Base-by-base conservation (phyloP, 2,329 filamentous ascomycete species). In the Chlorencoelia australis region DNA sequence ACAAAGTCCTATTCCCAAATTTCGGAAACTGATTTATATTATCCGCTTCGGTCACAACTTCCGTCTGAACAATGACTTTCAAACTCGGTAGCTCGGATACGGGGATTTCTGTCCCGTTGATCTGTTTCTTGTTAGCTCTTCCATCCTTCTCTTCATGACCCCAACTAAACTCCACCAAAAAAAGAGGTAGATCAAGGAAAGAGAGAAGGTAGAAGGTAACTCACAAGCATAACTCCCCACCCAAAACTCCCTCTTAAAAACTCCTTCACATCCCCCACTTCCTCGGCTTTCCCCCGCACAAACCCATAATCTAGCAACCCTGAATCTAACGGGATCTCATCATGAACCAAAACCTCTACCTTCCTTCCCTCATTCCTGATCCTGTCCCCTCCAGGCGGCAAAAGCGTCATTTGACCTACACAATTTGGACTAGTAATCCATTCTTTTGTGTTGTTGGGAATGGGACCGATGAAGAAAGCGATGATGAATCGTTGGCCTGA, bases 201-300 rank as follows among this genome's bases (percentile, higher is more conserved):
- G 13, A 29, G 3, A 19, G 17, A 17, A 26, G 31, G n/a, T 18
- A 30, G 14, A 30, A 14, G 10, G 11, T 15, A 36, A 40, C 45
- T 40, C 31, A 54, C 53, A 42, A 45, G 47, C 15, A 53, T 48
- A 11, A 52, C 47, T 21, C 43, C 41, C 51, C 52, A 55, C 9
- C 46, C 30, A 24, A 56, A 32, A 29, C 46, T 44, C 13, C 35
- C 21, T 31, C 41, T 46, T 33, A 56, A 33, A 15, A 37, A 52
- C 14, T 39, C 18, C 16, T 27, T 39, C 10, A 47, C 44, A 7
- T 24, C 39, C 3, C 29, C 11, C 4, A 42, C 35, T 37, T 52
- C 38, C 8, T 39, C 34, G 7, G 24, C 30, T 31, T 45, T 30
- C 33, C 28, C 37, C 6, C 30, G 40, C 29, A 32, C 39, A n/a